phyloP scores from a whole-genome alignment of 2,329 filamentous ascomycete species.

The Raffaelea ambrosiae region DNA sequence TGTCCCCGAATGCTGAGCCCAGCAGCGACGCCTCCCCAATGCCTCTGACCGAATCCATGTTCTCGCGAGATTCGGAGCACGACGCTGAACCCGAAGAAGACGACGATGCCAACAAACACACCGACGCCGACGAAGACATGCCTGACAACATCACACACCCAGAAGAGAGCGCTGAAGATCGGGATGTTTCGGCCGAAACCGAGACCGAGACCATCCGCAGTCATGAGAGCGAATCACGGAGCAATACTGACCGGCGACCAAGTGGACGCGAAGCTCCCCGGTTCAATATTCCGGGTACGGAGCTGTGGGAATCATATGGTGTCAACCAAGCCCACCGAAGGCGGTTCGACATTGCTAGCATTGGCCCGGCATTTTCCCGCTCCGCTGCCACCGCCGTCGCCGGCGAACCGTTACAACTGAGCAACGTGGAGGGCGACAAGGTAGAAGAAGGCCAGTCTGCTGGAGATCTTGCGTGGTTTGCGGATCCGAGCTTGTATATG shows the following conservation, averaged over 20 bases:
- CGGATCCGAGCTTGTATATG: slow-evolving; percentile 30
- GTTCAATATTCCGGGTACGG: slow-evolving; percentile 4
- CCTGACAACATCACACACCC: neutral
- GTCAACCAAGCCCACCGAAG: neutral
- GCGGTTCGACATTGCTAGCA: slow-evolving; percentile 12
- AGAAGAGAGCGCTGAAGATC: too few relatives aligned
- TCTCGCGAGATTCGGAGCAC: slow-evolving; percentile 4
- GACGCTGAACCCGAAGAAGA: slow-evolving; percentile 13
- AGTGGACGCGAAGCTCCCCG: slow-evolving; percentile 12
- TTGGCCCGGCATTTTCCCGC: neutral
- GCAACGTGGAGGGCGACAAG: slow-evolving; percentile 24
- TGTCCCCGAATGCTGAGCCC: slow-evolving; percentile 33
- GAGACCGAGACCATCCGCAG: neutral
- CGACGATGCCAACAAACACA: slow-evolving; percentile 19
- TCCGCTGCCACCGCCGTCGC: too few relatives aligned
- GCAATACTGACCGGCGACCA: neutral
- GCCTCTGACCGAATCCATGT: slow-evolving; percentile 10
- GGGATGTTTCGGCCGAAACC: too few relatives aligned
- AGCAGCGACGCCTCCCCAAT: neutral
- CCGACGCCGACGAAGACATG: slow-evolving; percentile 17
- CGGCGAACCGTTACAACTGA: too few relatives aligned
- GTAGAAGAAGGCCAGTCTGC: slow-evolving; percentile 22
- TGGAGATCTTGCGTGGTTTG: slow-evolving; percentile 19
- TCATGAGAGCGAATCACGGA: neutral
- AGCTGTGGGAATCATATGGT: slow-evolving; percentile 14